Conservation (phyloP, 2,329 filamentous ascomycete species). For the Acephala macrosclerotiorum region DNA sequence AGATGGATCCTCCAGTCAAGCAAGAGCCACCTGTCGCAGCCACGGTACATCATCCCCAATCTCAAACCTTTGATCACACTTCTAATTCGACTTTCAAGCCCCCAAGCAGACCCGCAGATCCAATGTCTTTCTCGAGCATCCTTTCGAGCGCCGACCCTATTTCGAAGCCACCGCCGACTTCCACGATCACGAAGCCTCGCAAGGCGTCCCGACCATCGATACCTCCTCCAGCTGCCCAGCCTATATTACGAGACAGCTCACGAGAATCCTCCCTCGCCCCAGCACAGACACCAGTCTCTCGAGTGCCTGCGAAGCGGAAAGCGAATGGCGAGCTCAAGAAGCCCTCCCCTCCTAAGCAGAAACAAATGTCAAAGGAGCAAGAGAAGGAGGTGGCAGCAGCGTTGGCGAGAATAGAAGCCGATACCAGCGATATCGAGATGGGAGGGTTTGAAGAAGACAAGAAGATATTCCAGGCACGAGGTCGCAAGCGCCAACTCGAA, state of each 20-base stretch:
- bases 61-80: conserved; percentile 11
- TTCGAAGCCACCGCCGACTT: conserved; percentile 56
- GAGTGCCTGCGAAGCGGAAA: conserved; percentile 50
- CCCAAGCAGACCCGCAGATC: conserved; percentile 77
- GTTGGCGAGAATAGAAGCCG: conserved; percentile 65
- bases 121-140: conserved; percentile 97
- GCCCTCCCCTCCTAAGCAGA: conserved; percentile 52
- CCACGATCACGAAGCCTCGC: conserved; percentile 36
- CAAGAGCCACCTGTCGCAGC: conserved; percentile 36
- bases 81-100: conserved; percentile 56
- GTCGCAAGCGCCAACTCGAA: conserved; percentile 73
- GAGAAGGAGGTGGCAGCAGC: conserved; percentile 73
- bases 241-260: conserved; percentile 41
- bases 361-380: conserved; percentile 62
- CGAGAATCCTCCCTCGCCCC: conserved; percentile 58
- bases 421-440: conserved; percentile 64
- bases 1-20: conserved; percentile 38
- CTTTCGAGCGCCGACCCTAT: conserved; percentile 80
- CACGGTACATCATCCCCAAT: conserved; percentile 32
- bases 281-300: conserved; percentile 51
- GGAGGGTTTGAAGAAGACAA: conserved; percentile 58
- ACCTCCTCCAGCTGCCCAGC: conserved; percentile 34
- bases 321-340: conserved; percentile 63
- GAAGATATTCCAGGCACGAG: conserved; percentile 60
- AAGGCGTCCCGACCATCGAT: conserved; percentile 38